A percentile compares a stretch with the other conserved stretches of the same genome.
Conservation (phyloP, 176 grass and related monocot species). For the Bonia amplexicaulis region DNA sequence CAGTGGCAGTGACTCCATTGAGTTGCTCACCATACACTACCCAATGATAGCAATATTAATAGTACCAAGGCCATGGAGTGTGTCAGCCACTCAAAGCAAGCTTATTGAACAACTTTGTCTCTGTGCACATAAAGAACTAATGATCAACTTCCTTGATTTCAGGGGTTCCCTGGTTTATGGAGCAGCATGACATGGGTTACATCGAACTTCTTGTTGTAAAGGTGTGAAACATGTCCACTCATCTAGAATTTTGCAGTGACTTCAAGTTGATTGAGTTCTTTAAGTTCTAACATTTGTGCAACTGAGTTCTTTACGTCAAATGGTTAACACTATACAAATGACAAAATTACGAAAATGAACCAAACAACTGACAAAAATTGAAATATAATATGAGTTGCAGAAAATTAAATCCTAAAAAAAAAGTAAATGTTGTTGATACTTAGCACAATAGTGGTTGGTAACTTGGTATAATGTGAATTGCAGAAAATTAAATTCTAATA, state of each 20-base stretch:
- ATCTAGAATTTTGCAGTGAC: not conserved
- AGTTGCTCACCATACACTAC: not conserved
- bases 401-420: not conserved
- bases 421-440: not conserved
- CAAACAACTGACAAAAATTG: not conserved
- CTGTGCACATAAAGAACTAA: not conserved
- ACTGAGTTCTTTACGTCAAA: not conserved
- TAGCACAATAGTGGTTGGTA: no score
- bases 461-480: no score
- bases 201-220: not conserved
- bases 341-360: conserved; percentile 10
- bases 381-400: not conserved
- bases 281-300: not conserved
- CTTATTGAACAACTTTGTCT: not conserved
- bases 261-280: not conserved
- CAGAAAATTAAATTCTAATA: no score
- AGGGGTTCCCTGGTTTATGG: not conserved
- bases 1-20: not conserved
- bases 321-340: not conserved
- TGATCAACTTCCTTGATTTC: not conserved
- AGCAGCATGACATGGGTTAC: not conserved
- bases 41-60: not conserved
- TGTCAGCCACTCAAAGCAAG: not conserved
- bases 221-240: not conserved
- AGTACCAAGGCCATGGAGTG: not conserved